Evolutionary conservation across 2,329 filamentous ascomycete genomes (phyloP).

Genomic region (Pyricularia pennisetigena): DNA sequence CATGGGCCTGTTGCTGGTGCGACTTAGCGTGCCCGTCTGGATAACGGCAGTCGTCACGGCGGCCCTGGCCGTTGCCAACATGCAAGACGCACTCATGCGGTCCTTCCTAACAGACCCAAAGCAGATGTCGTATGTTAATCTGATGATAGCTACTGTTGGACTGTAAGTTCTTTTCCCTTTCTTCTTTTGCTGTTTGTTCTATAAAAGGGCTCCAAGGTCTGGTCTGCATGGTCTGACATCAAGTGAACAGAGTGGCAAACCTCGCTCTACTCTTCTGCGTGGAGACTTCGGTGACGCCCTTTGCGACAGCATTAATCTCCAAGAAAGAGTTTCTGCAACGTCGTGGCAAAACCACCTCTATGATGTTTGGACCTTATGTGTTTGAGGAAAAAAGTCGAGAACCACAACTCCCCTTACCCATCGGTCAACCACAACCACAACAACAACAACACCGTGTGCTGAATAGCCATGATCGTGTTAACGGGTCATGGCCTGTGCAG

Average conservation of each 20-base stretch:
- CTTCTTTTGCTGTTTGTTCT: background rate
- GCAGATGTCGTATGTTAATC: constrained; percentile 19
- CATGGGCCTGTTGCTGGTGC: constrained; percentile 18
- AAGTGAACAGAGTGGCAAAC: background rate
- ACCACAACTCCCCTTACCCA: background rate
- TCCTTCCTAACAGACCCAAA: constrained; percentile 9
- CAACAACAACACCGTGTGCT: background rate
- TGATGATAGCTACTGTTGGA: constrained; percentile 19
- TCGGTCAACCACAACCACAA: background rate
- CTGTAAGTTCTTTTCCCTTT: constrained; percentile 15
- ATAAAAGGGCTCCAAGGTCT: no score
- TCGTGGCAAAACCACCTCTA: background rate
- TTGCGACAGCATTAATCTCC: constrained; percentile 1
- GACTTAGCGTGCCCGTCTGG: constrained; percentile 20
- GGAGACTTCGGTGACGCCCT: constrained; percentile 3
- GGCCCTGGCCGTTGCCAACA: constrained; percentile 16
- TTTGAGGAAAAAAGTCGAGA: background rate
- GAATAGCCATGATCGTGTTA: background rate
- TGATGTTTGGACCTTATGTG: background rate
- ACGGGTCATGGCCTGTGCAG: background rate
- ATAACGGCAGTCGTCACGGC: constrained; percentile 19
- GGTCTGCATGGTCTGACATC: background rate
- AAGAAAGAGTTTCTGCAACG: background rate
- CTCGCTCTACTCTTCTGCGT: background rate
- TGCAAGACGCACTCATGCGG: constrained; percentile 8